Conservation (phyloP, 2,329 filamentous ascomycete species). For the Colletotrichum sansevieriae region DNA sequence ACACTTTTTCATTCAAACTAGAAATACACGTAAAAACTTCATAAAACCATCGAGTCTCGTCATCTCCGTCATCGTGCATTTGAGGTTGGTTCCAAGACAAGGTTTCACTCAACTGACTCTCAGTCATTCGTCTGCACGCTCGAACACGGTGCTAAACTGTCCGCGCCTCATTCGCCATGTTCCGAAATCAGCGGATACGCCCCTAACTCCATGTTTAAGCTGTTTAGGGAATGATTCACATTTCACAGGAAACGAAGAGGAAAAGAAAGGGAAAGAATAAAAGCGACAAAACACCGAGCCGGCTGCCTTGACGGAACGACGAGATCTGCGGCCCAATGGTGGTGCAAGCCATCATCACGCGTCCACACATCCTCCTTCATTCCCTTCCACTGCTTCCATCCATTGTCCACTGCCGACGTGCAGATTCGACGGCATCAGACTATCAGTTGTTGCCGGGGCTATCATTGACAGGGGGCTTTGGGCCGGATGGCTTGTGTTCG, state of each 20-base stretch:
- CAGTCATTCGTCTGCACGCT: background rate
- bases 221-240: conserved; percentile 3
- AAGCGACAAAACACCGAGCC: conserved; percentile 18
- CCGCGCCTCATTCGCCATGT: conserved; percentile 12
- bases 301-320: conserved; percentile 15
- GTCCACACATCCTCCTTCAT: background rate
- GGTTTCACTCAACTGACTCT: too few relatives aligned
- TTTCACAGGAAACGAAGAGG: background rate
- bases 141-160: background rate
- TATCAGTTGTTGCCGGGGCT: background rate
- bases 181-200: background rate
- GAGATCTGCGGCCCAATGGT: background rate
- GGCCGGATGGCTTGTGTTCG: too few relatives aligned
- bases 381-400: background rate
- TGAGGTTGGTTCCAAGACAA: too few relatives aligned
- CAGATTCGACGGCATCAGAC: background rate
- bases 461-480: conserved; percentile 1
- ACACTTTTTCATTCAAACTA: conserved; percentile 4
- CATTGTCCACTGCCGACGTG: conserved; percentile 5
- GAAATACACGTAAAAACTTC: conserved; percentile 10
- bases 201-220: too few relatives aligned
- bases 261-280: background rate
- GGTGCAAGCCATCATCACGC: conserved; percentile 5
- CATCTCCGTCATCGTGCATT: too few relatives aligned
- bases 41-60: background rate